Conservation (phyloP, 2,329 filamentous ascomycete genomes). For the Colletotrichum shisoi region DNA sequence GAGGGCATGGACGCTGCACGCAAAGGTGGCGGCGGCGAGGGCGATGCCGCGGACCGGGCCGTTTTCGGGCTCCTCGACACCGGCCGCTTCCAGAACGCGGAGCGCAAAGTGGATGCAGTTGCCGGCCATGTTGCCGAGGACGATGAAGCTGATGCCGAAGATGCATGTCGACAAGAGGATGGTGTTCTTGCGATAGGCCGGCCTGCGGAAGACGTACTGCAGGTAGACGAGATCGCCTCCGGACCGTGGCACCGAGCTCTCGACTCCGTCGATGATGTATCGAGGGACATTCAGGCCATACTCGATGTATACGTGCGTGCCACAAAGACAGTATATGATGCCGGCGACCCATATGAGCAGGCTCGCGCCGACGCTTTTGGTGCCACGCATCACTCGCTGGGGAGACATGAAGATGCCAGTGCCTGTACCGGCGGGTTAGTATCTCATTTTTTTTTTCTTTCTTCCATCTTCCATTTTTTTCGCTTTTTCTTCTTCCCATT, state of each 20-base stretch:
- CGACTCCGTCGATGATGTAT: constrained; percentile 48
- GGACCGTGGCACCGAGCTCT: constrained; percentile 41
- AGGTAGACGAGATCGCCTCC: constrained; percentile 45
- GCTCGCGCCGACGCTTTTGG: constrained; percentile 47
- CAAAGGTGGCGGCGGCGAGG: constrained; percentile 52
- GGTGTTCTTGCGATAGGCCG: constrained; percentile 48
- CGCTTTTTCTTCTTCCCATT: too few species aligned
- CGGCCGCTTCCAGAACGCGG: constrained; percentile 50
- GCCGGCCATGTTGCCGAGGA: constrained; percentile 59
- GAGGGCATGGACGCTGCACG: constrained; percentile 58
- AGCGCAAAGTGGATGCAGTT: constrained; percentile 58
- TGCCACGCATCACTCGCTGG: constrained; percentile 47
- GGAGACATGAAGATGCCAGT: constrained; percentile 52
- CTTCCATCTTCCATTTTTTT: too few species aligned
- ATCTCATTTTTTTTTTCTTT: background rate
- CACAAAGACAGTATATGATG: constrained; percentile 50
- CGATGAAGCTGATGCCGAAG: constrained; percentile 56
- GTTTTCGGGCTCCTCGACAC: constrained; percentile 42
- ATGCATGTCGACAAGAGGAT: constrained; percentile 54
- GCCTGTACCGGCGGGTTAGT: constrained; percentile 40
- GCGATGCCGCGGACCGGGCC: constrained; percentile 57
- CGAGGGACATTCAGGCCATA: constrained; percentile 59
- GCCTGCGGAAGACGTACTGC: constrained; percentile 55
- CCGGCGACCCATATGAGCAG: constrained; percentile 54
- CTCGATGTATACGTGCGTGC: constrained; percentile 54